These are phyloP conservation scores for Hypoxylon fragiforme DNA, from an alignment of 495 filamentous ascomycete species.

Conservation along the genomic window DNA sequence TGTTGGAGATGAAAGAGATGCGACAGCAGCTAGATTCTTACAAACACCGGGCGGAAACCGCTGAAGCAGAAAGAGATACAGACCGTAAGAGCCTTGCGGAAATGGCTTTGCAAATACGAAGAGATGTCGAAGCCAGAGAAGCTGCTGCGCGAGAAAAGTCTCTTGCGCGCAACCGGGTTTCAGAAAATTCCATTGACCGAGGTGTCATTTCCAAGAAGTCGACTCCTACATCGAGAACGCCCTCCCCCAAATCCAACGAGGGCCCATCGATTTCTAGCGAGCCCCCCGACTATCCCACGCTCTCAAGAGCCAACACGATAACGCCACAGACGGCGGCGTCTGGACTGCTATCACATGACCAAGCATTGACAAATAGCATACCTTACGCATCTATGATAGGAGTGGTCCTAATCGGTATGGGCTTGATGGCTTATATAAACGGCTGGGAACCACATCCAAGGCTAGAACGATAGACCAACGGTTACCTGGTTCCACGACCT, in stretches of 20 bases:
- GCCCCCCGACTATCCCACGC: slow-evolving; percentile 33
- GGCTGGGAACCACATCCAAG: slow-evolving; percentile 65
- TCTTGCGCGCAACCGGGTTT: slow-evolving; percentile 15
- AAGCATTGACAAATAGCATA: slow-evolving; percentile 62
- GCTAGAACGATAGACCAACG: slow-evolving; percentile 35
- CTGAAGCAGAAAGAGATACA: slow-evolving; percentile 70
- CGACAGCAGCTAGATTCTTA: slow-evolving; percentile 78
- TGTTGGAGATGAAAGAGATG: slow-evolving; percentile 80
- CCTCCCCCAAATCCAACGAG: slow-evolving; percentile 22
- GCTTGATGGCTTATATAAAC: slow-evolving; percentile 94
- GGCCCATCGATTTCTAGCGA: slow-evolving; percentile 18
- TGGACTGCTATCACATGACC: slow-evolving; percentile 36
- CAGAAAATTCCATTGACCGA: slow-evolving; percentile 30
- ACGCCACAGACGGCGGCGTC: slow-evolving; percentile 38
- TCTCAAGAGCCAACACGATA: slow-evolving; percentile 48
- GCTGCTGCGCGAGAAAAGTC: slow-evolving; percentile 38
- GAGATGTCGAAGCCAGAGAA: slow-evolving; percentile 69
- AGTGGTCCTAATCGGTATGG: slow-evolving; percentile 86
- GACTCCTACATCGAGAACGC: slow-evolving; percentile 18
- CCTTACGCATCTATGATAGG: slow-evolving; percentile 88
- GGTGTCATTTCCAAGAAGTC: slow-evolving; percentile 23
- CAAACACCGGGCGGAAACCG: slow-evolving; percentile 73
- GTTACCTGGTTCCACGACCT: background rate
- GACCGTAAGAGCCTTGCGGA: slow-evolving; percentile 76
- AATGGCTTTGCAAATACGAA: slow-evolving; percentile 82